phyloP scores from a whole-genome alignment of 805 yeast species.

The Starmerella gropengiesseri region DNA sequence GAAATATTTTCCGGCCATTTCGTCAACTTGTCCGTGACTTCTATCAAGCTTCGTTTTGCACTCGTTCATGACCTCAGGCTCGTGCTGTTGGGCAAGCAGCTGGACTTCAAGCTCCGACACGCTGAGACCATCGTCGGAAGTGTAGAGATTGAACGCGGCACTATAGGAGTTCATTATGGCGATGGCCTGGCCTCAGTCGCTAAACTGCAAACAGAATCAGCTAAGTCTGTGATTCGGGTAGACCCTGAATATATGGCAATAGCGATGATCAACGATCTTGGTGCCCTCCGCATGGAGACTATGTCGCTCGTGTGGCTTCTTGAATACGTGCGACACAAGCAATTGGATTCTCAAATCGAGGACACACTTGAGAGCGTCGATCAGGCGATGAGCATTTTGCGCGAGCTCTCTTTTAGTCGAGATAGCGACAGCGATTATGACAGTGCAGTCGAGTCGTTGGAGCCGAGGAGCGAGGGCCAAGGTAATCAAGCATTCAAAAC shows the following conservation, averaged over 20 bases:
- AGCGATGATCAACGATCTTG: conserved; percentile 8
- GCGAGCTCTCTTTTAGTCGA: neutral
- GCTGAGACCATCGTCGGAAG: conserved; percentile 6
- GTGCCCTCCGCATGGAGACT: conserved; percentile 15
- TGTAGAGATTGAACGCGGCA: conserved; percentile 12
- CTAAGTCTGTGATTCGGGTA: conserved; percentile 10
- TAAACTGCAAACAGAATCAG: conserved; percentile 10
- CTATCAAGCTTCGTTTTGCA: conserved; percentile 11
- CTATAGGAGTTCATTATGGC: conserved; percentile 14
- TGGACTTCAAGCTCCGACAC: conserved; percentile 7
- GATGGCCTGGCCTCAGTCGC: conserved; percentile 16
- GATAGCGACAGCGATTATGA: no score
- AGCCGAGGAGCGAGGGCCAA: no score
- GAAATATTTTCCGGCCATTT: conserved; percentile 8
- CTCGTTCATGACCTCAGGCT: conserved; percentile 18
- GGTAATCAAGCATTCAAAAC: neutral
- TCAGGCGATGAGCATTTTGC: conserved; percentile 5
- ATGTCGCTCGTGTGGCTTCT: conserved; percentile 23
- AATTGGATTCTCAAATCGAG: conserved; percentile 11
- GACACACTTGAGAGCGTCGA: conserved; percentile 9
- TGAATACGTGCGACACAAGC: conserved; percentile 14
- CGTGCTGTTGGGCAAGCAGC: conserved; percentile 12
- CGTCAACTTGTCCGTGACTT: conserved; percentile 10
- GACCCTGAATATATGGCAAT: conserved; percentile 10
- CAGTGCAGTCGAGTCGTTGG: no score